phyloP scores from a whole-genome alignment of 805 yeast species.

The Ogataea pini region DNA sequence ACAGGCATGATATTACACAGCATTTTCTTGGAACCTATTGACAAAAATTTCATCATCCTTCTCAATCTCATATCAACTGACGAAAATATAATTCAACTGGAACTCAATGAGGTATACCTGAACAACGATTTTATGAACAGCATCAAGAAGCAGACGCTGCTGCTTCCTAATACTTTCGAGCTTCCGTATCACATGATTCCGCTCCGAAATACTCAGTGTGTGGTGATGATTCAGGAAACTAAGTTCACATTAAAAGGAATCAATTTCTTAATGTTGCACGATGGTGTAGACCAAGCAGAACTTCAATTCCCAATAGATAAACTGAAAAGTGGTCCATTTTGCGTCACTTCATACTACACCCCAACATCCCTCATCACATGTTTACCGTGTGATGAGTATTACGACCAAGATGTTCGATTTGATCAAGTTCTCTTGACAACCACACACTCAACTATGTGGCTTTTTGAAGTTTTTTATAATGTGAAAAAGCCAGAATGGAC shows the following conservation, averaged over 20 bases:
- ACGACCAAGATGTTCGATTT: constrained; percentile 15
- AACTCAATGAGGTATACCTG: constrained; percentile 27
- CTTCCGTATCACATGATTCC: constrained; percentile 32
- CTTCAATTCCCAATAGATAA: constrained; percentile 13
- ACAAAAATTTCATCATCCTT: constrained; percentile 24
- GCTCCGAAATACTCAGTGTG: constrained; percentile 24
- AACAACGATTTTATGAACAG: constrained; percentile 14
- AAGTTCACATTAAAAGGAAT: constrained; percentile 27
- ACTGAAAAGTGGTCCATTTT: constrained; percentile 4
- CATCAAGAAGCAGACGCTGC: constrained; percentile 22
- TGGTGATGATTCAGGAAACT: constrained; percentile 30
- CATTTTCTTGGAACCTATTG: constrained; percentile 27
- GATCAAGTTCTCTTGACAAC: constrained; percentile 35
- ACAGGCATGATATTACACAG: constrained; percentile 27
- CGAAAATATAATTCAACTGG: constrained; percentile 25
- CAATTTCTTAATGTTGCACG: constrained; percentile 29
- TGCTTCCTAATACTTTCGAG: constrained; percentile 30
- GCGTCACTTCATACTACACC: constrained; percentile 27
- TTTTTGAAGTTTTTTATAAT: constrained; percentile 30
- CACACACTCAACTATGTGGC: constrained; percentile 22
- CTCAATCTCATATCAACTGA: constrained; percentile 26
- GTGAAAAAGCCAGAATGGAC: constrained; percentile 19
- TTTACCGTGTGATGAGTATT: constrained; percentile 20
- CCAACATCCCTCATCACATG: constrained; percentile 25
- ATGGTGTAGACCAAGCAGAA: constrained; percentile 27